Conservation (phyloP, 2,329 filamentous ascomycete species). For the Anthostomella pinea region DNA sequence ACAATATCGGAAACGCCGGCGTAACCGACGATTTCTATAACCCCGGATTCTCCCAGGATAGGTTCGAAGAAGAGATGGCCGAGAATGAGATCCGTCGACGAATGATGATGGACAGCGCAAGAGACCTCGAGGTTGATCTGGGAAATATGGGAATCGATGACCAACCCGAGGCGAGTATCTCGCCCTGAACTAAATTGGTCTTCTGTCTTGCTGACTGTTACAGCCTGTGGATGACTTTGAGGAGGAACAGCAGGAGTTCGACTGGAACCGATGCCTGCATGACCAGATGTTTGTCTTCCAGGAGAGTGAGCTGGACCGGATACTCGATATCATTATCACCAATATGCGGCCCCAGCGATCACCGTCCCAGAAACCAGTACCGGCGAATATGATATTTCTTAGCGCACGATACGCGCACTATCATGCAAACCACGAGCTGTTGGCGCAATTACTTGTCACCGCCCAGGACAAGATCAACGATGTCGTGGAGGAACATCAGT, state of each 20-base stretch:
- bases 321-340: slow-evolving; percentile 93
- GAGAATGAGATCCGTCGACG: slow-evolving; percentile 92
- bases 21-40: slow-evolving; percentile 91
- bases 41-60: slow-evolving; percentile 85
- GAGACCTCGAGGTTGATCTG: slow-evolving; percentile 93
- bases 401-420: slow-evolving; percentile 96
- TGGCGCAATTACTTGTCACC: slow-evolving; percentile 75
- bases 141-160: slow-evolving; percentile 96
- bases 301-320: slow-evolving; percentile 84
- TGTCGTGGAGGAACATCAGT: slow-evolving; percentile 91
- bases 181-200: slow-evolving; percentile 9
- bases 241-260: slow-evolving; percentile 89
- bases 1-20: slow-evolving; percentile 78
- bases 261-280: slow-evolving; percentile 90
- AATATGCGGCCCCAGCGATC: slow-evolving; percentile 97
- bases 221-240: slow-evolving; percentile 74
- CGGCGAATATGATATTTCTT: slow-evolving; percentile 94
- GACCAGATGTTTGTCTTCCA: slow-evolving; percentile 99
- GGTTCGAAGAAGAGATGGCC: slow-evolving; percentile 95
- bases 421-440: slow-evolving; percentile 81
- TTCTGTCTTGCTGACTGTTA: slow-evolving; percentile 24
- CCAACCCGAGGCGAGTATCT: slow-evolving; percentile 72
- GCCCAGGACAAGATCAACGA: slow-evolving; percentile 97
- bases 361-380: slow-evolving; percentile 94
- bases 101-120: slow-evolving; percentile 99